A percentile compares a stretch with the other conserved stretches of the same genome.
These are phyloP conservation scores for Melanomma pulvis-pyrius DNA, from an alignment of 495 filamentous ascomycete species.

Conservation along the genomic window DNA sequence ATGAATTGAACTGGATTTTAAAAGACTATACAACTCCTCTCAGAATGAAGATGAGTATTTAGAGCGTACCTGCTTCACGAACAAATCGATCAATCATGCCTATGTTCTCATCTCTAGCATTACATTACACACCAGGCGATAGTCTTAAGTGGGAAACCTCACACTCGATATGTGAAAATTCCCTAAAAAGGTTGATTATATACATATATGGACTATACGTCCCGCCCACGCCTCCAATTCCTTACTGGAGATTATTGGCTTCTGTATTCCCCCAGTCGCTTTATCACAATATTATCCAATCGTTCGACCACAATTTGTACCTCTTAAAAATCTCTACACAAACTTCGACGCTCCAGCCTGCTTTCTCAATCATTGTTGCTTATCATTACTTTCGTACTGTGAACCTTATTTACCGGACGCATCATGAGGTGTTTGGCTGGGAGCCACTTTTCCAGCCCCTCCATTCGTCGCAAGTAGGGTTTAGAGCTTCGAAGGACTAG, in stretches of 20 bases:
- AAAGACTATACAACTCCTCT: not conserved
- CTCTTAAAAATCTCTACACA: too few relatives aligned
- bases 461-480: constrained; percentile 9
- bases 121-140: too few relatives aligned
- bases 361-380: not conserved
- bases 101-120: not conserved
- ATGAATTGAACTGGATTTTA: not conserved
- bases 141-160: too few relatives aligned
- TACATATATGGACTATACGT: too few relatives aligned
- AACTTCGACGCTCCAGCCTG: too few relatives aligned
- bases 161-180: too few relatives aligned
- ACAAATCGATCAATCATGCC: not conserved
- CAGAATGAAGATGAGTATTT: not conserved
- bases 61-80: not conserved
- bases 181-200: too few relatives aligned
- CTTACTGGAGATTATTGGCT: too few relatives aligned
- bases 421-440: constrained; percentile 19
- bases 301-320: too few relatives aligned
- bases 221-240: too few relatives aligned
- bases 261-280: too few relatives aligned
- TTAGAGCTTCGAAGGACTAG: constrained; percentile 11
- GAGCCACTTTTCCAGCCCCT: not conserved
- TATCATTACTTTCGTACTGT: not conserved
- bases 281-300: too few relatives aligned
- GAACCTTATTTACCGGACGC: constrained; percentile 14